phyloP scores from a whole-genome alignment of 768 basidiomycete species.

The Chlorophyllum brunneum region DNA sequence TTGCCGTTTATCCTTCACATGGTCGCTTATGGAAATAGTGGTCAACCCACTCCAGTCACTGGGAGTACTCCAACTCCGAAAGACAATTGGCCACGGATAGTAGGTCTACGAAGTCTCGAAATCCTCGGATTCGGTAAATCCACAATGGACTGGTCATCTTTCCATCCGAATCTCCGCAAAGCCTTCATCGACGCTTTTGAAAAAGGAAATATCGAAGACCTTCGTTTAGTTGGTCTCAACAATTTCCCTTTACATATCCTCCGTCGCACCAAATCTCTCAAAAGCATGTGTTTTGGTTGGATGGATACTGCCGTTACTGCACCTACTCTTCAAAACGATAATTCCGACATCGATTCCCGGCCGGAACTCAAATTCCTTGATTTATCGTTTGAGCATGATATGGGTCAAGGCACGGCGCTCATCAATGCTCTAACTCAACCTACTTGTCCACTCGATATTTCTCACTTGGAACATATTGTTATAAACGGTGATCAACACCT shows the following conservation, averaged over 20 bases:
- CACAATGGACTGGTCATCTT: conserved; percentile 4
- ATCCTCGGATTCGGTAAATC: conserved; percentile 8
- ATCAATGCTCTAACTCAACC: background rate
- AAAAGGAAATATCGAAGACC: conserved; percentile 2
- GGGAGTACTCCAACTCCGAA: background rate
- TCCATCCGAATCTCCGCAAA: background rate
- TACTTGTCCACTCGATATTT: conserved; percentile 1
- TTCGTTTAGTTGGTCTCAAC: conserved; percentile 7
- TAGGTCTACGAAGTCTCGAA: conserved; percentile 1
- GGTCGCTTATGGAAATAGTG: conserved; percentile 8
- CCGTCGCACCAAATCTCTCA: background rate
- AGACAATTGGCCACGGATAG: background rate
- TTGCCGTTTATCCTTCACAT: conserved; percentile 8
- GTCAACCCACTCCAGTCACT: background rate
- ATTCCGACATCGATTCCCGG: background rate
- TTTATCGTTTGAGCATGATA: conserved; percentile 11
- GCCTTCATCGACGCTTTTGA: conserved; percentile 4
- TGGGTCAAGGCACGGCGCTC: conserved; percentile 3
- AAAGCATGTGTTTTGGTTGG: conserved; percentile 9
- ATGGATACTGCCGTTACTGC: background rate
- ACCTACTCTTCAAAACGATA: background rate
- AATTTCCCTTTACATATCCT: conserved; percentile 3
- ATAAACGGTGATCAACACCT: conserved; percentile 7
- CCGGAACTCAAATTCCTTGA: conserved; percentile 6
- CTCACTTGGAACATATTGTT: conserved; percentile 6